These are phyloP conservation scores for Phytophthora tentaculata DNA, from an alignment of 352 stramenopile species.

Conservation along the genomic window DNA sequence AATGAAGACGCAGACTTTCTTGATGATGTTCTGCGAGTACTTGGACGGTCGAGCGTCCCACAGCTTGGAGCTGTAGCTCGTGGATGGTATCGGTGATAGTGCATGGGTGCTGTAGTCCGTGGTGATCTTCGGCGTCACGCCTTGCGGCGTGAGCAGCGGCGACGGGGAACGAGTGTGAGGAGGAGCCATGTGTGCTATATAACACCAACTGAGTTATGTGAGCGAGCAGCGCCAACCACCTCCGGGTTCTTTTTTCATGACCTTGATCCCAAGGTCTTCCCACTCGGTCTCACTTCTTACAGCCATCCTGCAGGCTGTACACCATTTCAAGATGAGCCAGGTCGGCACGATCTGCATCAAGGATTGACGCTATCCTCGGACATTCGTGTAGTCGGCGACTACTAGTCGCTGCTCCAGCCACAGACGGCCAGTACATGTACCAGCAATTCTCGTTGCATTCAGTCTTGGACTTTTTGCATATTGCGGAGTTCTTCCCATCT, in stretches of 20 bases:
- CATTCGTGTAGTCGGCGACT: too few relatives aligned
- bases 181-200: constrained; percentile 21
- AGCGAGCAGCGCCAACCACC: background rate
- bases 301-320: background rate
- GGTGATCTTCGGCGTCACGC: constrained; percentile 21
- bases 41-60: constrained; percentile 59
- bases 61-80: constrained; percentile 29
- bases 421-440: too few relatives aligned
- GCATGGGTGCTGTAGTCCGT: constrained; percentile 28
- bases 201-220: constrained; percentile 20
- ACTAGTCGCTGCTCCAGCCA: too few relatives aligned
- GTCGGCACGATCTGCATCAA: background rate
- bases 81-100: constrained; percentile 16
- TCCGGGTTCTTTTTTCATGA: constrained; percentile 5
- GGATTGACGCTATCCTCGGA: background rate
- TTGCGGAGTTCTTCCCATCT: too few relatives aligned
- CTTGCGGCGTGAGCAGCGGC: constrained; percentile 19
- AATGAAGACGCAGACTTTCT: constrained; percentile 67
- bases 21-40: constrained; percentile 62
- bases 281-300: background rate
- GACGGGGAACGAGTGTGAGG: constrained; percentile 19
- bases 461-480: too few relatives aligned
- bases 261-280: background rate
- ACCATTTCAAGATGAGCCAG: constrained; percentile 10
- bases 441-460: too few relatives aligned